A percentile compares a stretch with the other conserved stretches of the same genome.
These are phyloP conservation scores for Violaceomyces palustris DNA, from an alignment of 1,284 basidiomycete species.

Conservation along the genomic window DNA sequence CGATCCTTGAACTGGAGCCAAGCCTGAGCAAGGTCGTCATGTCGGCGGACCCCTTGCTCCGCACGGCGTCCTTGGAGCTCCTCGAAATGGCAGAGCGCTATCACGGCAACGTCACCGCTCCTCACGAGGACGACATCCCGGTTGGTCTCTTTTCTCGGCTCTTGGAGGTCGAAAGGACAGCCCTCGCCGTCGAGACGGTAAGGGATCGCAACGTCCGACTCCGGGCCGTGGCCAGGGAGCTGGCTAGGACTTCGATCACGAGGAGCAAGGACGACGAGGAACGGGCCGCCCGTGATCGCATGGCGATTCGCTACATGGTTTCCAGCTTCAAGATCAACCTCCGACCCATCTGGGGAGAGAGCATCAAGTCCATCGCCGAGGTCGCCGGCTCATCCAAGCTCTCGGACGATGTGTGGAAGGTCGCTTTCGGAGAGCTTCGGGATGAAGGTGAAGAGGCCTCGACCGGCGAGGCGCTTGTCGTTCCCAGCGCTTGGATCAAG, in stretches of 20 bases:
- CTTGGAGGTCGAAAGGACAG: constrained; percentile 36
- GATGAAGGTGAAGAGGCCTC: too few species aligned
- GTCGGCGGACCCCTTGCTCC: constrained; percentile 29
- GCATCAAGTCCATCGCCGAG: constrained; percentile 37
- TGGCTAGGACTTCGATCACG: constrained; percentile 18
- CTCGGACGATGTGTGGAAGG: constrained; percentile 21
- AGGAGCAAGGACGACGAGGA: background rate
- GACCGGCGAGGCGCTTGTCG: constrained; percentile 7
- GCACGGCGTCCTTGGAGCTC: constrained; percentile 30
- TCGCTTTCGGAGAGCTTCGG: constrained; percentile 20
- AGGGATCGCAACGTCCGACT: constrained; percentile 47
- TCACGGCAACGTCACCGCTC: background rate
- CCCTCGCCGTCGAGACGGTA: constrained; percentile 31
- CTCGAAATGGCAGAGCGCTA: constrained; percentile 10
- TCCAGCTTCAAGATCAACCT: constrained; percentile 49
- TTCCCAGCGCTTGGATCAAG: constrained; percentile 13
- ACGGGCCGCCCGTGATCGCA: constrained; percentile 6
- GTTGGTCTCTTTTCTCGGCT: constrained; percentile 15
- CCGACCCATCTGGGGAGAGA: constrained; percentile 46
- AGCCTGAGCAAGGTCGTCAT: constrained; percentile 18
- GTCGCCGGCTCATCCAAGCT: constrained; percentile 22
- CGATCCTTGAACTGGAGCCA: constrained; percentile 7
- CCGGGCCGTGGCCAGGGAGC: constrained; percentile 39
- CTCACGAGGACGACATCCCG: too few species aligned
- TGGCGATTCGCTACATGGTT: constrained; percentile 37